Conservation (phyloP, 2,329 filamentous ascomycete genomes). For the Niveomyces coronatus region DNA sequence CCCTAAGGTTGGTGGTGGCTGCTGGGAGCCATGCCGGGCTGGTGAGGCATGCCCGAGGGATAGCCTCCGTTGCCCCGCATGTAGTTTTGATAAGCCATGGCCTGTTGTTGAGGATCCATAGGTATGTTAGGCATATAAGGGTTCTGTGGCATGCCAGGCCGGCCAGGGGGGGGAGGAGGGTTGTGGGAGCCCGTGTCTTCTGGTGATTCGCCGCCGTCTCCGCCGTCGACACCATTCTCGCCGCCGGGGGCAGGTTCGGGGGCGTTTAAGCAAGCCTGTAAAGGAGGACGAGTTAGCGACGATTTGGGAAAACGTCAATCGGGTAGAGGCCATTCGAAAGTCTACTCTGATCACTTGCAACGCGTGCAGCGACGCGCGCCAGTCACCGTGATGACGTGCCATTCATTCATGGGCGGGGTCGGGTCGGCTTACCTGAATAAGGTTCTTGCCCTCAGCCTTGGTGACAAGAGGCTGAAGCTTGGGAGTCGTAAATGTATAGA, state of each 20-base stretch:
- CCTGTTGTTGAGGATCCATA: conserved; percentile 66
- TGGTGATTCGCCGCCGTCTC: conserved; percentile 74
- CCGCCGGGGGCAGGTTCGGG: conserved; percentile 76
- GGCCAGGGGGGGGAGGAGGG: conserved; percentile 46
- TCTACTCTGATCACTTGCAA: no score
- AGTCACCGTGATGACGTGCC: no score
- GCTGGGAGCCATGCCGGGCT: conserved; percentile 70
- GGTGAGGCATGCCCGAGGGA: conserved; percentile 69
- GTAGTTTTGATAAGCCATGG: conserved; percentile 75
- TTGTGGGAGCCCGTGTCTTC: conserved; percentile 80
- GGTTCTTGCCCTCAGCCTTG: conserved; percentile 97
- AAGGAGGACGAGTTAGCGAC: conserved; percentile 21
- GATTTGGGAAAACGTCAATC: background rate
- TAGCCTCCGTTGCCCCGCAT: conserved; percentile 59
- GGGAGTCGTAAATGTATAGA: conserved; percentile 94
- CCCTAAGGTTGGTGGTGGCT: conserved; percentile 66
- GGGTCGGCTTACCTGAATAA: conserved; percentile 74
- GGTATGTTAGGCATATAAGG: conserved; percentile 54
- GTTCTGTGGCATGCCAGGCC: conserved; percentile 56
- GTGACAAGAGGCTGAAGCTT: conserved; percentile 97
- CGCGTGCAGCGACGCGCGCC: conserved; percentile 2
- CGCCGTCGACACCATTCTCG: conserved; percentile 71
- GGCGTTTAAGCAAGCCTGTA: conserved; percentile 90
- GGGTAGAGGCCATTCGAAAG: no score
- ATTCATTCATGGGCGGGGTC: background rate